Conservation (phyloP, 371 early-diverging fungal species). For the Mucor irregularis region DNA sequence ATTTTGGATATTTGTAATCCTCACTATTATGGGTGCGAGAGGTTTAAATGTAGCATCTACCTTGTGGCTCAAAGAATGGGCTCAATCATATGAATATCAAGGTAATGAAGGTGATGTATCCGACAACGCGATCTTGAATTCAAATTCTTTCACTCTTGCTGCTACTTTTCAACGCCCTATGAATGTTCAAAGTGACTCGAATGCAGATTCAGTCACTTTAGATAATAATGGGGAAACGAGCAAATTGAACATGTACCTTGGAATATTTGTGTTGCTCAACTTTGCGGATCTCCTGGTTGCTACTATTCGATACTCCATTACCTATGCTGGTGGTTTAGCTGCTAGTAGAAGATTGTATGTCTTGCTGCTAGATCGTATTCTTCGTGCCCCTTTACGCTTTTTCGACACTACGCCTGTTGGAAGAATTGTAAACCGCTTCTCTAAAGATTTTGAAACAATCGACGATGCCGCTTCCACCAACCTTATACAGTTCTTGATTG, state of each 20-base stretch:
- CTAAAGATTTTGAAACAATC: conserved; percentile 43
- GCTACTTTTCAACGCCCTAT: no score
- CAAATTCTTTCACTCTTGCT: not conserved
- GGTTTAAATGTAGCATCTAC: conserved; percentile 39
- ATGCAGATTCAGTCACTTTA: no score
- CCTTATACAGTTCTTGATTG: conserved; percentile 47
- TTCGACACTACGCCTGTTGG: conserved; percentile 56
- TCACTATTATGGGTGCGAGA: conserved; percentile 31
- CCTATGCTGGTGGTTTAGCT: conserved; percentile 45
- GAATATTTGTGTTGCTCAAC: conserved; percentile 43
- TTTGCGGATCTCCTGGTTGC: conserved; percentile 29
- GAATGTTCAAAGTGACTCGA: no score
- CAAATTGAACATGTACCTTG: conserved; percentile 27
- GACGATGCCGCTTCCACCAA: conserved; percentile 44
- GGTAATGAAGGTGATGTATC: no score
- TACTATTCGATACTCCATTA: conserved; percentile 25
- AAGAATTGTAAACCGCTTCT: conserved; percentile 74
- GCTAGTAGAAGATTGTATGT: conserved; percentile 13
- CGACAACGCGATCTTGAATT: conserved; percentile 6
- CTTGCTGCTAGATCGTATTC: conserved; percentile 10
- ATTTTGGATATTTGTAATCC: conserved; percentile 39
- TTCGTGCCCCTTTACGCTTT: conserved; percentile 33
- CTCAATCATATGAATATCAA: conserved; percentile 32
- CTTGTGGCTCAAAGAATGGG: conserved; percentile 51
- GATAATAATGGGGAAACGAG: not conserved